Evolutionary conservation across 2,329 filamentous ascomycete species (phyloP).

Genomic region (Zymoseptoria ardabiliae): DNA sequence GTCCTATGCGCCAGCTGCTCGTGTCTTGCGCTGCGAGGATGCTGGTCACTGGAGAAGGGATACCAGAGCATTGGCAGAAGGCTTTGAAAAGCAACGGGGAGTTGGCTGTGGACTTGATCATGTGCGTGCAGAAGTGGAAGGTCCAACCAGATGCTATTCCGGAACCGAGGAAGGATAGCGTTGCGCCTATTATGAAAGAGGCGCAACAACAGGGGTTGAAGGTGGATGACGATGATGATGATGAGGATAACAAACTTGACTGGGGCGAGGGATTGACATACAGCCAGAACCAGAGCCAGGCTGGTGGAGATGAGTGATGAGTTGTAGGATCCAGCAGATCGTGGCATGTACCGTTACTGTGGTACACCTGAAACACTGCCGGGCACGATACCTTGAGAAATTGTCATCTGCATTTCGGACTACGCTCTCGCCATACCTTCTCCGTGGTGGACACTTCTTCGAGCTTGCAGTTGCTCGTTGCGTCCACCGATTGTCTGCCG

Average conservation of each 20-base stretch:
- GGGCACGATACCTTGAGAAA: background rate
- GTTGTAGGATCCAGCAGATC: too few species aligned
- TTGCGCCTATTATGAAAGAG: constrained; percentile 33
- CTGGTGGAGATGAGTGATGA: constrained; percentile 3
- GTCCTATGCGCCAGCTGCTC: constrained; percentile 30
- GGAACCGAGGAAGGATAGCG: constrained; percentile 39
- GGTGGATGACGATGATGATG: constrained; percentile 20
- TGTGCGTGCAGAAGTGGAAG: constrained; percentile 48
- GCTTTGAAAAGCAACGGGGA: constrained; percentile 49
- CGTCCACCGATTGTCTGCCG: background rate
- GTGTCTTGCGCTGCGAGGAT: constrained; percentile 44
- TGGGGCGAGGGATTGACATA: constrained; percentile 16
- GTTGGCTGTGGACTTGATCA: constrained; percentile 49
- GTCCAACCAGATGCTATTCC: constrained; percentile 43
- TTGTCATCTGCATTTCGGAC: background rate
- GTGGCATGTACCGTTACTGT: background rate
- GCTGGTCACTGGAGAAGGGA: constrained; percentile 43
- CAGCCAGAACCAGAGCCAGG: constrained; percentile 9
- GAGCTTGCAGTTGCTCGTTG: background rate
- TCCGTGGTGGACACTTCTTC: background rate
- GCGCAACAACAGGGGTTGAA: constrained; percentile 30
- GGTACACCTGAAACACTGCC: too few species aligned
- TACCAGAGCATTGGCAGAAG: constrained; percentile 49
- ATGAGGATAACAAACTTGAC: constrained; percentile 17
- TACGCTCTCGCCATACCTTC: background rate